Conservation (phyloP, 345 rosid genomes). For the Mercurialis annua region DNA sequence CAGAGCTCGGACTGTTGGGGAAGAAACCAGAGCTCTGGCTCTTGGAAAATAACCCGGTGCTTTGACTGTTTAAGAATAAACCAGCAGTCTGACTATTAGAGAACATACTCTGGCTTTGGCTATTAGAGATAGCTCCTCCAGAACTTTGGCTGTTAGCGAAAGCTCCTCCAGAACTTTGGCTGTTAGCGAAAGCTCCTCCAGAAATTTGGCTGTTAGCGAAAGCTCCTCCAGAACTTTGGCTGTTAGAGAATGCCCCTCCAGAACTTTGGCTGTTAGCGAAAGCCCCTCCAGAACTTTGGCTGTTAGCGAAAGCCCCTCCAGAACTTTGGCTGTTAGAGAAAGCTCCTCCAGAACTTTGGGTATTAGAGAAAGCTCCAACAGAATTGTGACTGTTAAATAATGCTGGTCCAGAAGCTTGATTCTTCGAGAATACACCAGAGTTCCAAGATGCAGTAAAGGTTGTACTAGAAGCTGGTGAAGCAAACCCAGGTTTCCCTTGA, state of each 20-base stretch:
- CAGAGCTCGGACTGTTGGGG: slow-evolving; percentile 14
- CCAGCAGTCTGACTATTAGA: slow-evolving; percentile 18
- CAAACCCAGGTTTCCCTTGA: slow-evolving; percentile 34
- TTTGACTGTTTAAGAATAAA: slow-evolving; percentile 12
- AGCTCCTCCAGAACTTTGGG: no score
- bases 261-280: no score
- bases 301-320: no score
- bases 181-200: slow-evolving; percentile 21
- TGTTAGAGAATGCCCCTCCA: no score
- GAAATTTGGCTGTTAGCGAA: slow-evolving; percentile 21
- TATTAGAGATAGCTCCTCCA: slow-evolving; percentile 20
- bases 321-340: no score
- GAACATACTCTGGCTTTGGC: slow-evolving; percentile 15
- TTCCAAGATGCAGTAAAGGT: slow-evolving; percentile 30
- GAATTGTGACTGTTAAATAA: no score
- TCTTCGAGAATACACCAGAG: slow-evolving; percentile 32
- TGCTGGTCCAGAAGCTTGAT: no score
- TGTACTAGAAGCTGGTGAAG: slow-evolving; percentile 24
- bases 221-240: slow-evolving; percentile 21
- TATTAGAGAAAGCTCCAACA: no score
- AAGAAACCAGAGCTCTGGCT: slow-evolving; percentile 21
- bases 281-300: no score
- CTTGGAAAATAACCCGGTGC: slow-evolving; percentile 20
- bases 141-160: slow-evolving; percentile 21
- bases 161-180: slow-evolving; percentile 21